Conservation (phyloP, 495 filamentous ascomycete genomes). For the Pyrenopolyporus hunteri region DNA sequence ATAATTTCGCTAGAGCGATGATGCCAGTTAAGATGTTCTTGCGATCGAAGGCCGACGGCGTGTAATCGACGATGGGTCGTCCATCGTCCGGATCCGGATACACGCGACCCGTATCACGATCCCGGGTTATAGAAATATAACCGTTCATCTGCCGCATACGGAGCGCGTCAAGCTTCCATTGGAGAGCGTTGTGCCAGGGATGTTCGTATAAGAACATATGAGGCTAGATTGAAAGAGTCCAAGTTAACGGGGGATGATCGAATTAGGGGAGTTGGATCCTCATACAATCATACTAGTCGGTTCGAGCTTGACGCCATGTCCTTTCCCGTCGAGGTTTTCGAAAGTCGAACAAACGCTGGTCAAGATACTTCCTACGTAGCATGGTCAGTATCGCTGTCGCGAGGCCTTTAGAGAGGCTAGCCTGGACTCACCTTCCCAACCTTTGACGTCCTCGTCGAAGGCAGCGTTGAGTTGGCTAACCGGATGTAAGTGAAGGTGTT, state of each 20-base stretch:
- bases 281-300: conserved; percentile 65
- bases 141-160: conserved; percentile 66
- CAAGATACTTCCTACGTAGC: conserved; percentile 60
- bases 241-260: background rate
- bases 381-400: background rate
- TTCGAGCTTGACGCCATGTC: conserved; percentile 86
- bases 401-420: background rate
- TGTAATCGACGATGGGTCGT: conserved; percentile 68
- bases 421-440: conserved; percentile 71
- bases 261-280: conserved; percentile 1
- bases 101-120: conserved; percentile 74
- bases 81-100: conserved; percentile 75
- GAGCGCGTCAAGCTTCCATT: conserved; percentile 70
- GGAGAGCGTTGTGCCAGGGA: conserved; percentile 67
- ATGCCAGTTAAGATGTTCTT: conserved; percentile 74
- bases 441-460: conserved; percentile 68
- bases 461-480: conserved; percentile 64
- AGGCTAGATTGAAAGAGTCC: conserved; percentile 32
- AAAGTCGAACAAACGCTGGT: conserved; percentile 78
- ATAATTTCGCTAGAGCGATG: conserved; percentile 72
- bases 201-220: conserved; percentile 57
- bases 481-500: conserved; percentile 82
- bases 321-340: conserved; percentile 79
- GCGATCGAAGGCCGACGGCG: conserved; percentile 70
- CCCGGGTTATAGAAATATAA: conserved; percentile 73